Evolutionary conservation across 2,329 filamentous ascomycete species (phyloP), one percentile per base, ranked within the genome.

Genomic region (Fonsecaea nubica): DNA sequence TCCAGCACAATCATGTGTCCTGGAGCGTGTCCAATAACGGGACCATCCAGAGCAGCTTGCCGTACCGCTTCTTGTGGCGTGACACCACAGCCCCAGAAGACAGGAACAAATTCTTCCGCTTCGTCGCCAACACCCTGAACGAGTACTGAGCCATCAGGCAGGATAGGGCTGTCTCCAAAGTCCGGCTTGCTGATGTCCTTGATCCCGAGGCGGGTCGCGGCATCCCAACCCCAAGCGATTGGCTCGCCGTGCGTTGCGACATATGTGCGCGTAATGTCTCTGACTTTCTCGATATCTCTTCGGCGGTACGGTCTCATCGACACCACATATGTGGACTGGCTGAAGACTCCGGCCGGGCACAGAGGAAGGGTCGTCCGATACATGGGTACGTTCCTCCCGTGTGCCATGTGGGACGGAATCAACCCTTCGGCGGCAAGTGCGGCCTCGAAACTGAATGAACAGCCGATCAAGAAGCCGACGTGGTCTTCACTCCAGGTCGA

Each of bases 51-150:
- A 7, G 75, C 77, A 4, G 86, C 85, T 64, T 79, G 80, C 81
- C 88, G 84, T 1, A 90, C 85, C 13, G 86, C 87, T 72, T 88
- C 84, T 73, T 90, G 87, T 1, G 88, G 87, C 42, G 88, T 90
- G 10, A 90, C 87, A 38, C 87, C 87, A 72, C 87, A 90, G 0
- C 86, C 88, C 86, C 87, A 86, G 69, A 87, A 87, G 3, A 87
- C 82, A 0, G 85, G 85, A 35, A 88, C 79, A 32, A 82, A 78
- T 1, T 82, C 78, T 18, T 58, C 63, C 13, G 80, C 77, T 13
- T 74, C 70, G 1, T 74, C 63, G 32, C 76, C 74, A 12, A 76
- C 68, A 32, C 56, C 42, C 42, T 21, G 8, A 10, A 42, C 56
- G 13, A 71, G 48, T 0, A 25, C 21, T 6, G 64, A 79, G 68